Percentiles rank a stretch among this genome's conserved stretches.
Evolutionary conservation across 129 eudicot genomes (phyloP).

Genomic region (Saposhnikovia divaricata): DNA sequence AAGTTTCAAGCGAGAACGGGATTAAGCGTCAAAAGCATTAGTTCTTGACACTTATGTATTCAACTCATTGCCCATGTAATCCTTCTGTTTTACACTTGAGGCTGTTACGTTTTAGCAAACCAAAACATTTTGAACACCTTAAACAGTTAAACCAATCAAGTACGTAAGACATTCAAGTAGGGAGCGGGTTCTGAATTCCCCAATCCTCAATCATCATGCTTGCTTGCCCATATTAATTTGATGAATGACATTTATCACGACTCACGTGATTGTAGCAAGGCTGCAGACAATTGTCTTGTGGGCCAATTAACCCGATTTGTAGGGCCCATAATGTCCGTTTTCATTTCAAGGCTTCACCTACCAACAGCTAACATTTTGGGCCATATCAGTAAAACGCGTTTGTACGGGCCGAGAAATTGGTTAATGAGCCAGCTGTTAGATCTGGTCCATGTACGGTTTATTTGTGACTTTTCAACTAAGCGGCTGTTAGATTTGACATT

Average conservation of each 20-base stretch:
- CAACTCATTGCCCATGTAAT: not conserved
- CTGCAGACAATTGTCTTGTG: constrained; percentile 1
- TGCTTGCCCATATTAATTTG: not conserved
- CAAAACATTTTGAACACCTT: not conserved
- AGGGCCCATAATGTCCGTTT: not conserved
- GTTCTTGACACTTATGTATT: not conserved
- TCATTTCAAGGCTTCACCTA: not conserved
- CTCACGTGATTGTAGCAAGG: not conserved
- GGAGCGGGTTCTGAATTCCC: constrained; percentile 2
- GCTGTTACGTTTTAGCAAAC: not conserved
- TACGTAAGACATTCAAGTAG: not conserved
- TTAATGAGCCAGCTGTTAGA: constrained; percentile 4
- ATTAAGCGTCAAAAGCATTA: not conserved
- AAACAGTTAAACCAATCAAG: not conserved
- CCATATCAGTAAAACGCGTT: not conserved
- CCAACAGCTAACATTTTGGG: not conserved
- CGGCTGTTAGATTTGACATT: not conserved
- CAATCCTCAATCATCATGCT: not conserved
- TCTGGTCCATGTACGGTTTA: not conserved
- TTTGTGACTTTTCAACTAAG: not conserved
- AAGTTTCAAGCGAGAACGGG: not conserved
- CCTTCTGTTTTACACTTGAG: not conserved
- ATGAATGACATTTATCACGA: not conserved
- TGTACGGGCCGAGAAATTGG: not conserved
- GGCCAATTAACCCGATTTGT: constrained; percentile 3